Base-by-base conservation (phyloP, 2,329 filamentous ascomycete genomes). In the Talaromyces sp. region DNA sequence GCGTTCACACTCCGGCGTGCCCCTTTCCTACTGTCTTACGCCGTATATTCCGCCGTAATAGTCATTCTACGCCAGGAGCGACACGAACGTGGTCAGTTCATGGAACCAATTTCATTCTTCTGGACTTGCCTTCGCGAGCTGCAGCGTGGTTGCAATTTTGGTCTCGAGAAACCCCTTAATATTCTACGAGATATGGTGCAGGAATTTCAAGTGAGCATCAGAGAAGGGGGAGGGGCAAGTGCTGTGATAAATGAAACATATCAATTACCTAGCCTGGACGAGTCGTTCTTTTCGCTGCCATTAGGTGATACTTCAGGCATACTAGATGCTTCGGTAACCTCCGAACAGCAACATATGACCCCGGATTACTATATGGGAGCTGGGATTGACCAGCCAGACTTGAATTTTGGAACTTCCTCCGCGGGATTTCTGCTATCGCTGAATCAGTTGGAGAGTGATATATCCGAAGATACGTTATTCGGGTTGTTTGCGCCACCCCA, bases 41-140 rank as follows among this genome's bases (percentile, higher is more conserved):
- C 41, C 17, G 41, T 43, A 11, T 71, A 69, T 43, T 68, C 59
- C n/a, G 69, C 68, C n/a, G 67, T 68, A 9, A 64, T 69, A n/a
- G 66, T 70, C 8, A 67, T 67, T 5, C 45, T 69, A 11, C 68
- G 62, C 5, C 68, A 69, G 11, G 49, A 57, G 2, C 37, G 63
- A 47, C 68, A 69, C 25, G 66, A 68, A 22, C 33, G 65, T 13
- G 61, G 49, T 2, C 64, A 68, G 17, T 68, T 59, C 25, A 66
- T 62, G 1, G 73, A 78, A n/a, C 68, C 69, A 13, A 78, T 79
- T 15, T 72, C 70, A 7, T 79, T 78, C 67, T 78, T 79, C 68
- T 79, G 75, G 75, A 74, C 70, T 15, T 75, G 72, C 35, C 72
- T 79, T 41, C 73, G 71, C 35, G 76, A 78, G 33, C 65, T 78